Base-by-base conservation (phyloP, 2,329 filamentous ascomycete species). In the Calonectria fujianensis region DNA sequence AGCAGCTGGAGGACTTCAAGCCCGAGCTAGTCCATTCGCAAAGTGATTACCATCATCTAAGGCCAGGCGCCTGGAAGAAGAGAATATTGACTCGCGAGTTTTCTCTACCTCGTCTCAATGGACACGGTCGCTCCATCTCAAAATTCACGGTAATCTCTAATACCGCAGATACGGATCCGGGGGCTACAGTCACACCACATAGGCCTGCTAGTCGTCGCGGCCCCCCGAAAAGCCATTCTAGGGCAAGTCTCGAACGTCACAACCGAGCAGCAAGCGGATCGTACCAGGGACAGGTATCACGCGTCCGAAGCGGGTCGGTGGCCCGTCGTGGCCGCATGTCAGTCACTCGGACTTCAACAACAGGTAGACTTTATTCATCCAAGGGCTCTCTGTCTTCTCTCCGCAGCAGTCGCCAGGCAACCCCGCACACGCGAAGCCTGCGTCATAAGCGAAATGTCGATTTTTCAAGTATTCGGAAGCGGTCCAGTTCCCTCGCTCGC, bases 31-130 rank as follows among this genome's bases (percentile, higher is more conserved):
- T 91, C n/a, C 94, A 97, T 82, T 98, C 96, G 0, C 91, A 93
- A 71, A 98, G 96, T 84, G 96, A 98, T 82, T 97, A 97, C 80
- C 96, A 98, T 81, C 95, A 97, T 81, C 90, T 94, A 48, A 89
- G 89, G 71, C 91, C 91, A 14, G 84, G 87, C 0, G 85, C 87
- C 35, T 91, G 91, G 87, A 90, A 89, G 76, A 92, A 90, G 80
- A 89, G 91, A 59, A 88, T 92, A 64, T 92, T 91, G 0, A 93
- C 92, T 0, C 89, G 91, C 75, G 87, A 93, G 76, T 93, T 93
- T 80, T 86, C 86, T 2, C 86, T 89, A 67, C 82, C 84, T 67
- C 86, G 83, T 35, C 82, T 80, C 39, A 87, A 86, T 70, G 88
- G 89, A 4, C 87, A 90, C 76, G 88, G 88, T 31, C 86, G 90